Base-by-base conservation (phyloP, 2,329 filamentous ascomycete genomes). In the Helicocarpus griseus region DNA sequence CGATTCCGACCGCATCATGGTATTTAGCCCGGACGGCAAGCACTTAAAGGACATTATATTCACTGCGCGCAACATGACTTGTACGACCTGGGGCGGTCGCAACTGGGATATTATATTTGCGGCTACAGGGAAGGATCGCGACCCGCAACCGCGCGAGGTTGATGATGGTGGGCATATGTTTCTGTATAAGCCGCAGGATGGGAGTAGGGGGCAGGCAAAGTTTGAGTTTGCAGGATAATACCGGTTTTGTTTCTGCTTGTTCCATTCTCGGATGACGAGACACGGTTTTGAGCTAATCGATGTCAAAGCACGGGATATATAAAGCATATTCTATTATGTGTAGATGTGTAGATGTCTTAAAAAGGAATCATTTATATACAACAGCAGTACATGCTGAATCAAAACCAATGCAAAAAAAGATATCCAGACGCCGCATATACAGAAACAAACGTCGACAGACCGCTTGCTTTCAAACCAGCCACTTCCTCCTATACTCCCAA, bases 91-190 rank as follows among this genome's bases (percentile, higher is more conserved):
- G 66, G 66, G 67, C 33, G 68, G 68, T 2, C 60, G 61, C 36
- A 55, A 68, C 17, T 56, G 58, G 48, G 59, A 69, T 51, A 68
- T 65, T 6, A 52, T 69, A 31, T 70, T 63, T 47, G 53, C 67
- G 13, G 61, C 66, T 0, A 63, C 58, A 31, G 65, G 59, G 9
- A 61, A 56, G 40, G 62, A 65, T 54, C 57, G 58, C 17, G 56
- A 57, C 11, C n/a, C 43, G 14, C 49, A 58, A n/a, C 54, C 57
- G 11, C 53, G 53, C 22, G 38, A 52, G 2, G 53, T 56, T n/a
- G 67, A 69, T 54, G 64, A 69, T 35, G 67, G 67, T 2, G 68
- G 68, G 0, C 62, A 69, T 56, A 64, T 70, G 59, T 69, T 68
- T 54, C 54, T 50, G 36, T 67, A 62, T 49, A 60, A 60, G 36